Conservation (phyloP, 1,139 yeast genomes). For the Blastobotrys apis region DNA sequence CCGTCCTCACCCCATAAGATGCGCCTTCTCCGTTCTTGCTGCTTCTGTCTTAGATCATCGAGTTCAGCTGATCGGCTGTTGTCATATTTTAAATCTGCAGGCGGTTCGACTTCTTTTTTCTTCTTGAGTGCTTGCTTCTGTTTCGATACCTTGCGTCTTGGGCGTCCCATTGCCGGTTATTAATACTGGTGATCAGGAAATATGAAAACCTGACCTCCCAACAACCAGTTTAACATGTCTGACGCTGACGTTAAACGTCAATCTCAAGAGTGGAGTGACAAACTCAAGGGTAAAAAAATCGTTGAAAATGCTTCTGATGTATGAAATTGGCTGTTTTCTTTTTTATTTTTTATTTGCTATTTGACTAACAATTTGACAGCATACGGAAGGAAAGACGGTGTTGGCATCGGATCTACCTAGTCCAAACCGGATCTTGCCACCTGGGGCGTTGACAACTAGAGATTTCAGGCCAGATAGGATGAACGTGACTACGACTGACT, state of each 20-base stretch:
- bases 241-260: too few species aligned
- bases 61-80: constrained; percentile 8
- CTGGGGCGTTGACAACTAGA: constrained; percentile 24
- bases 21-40: constrained; percentile 19
- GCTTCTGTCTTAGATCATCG: constrained; percentile 17
- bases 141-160: constrained; percentile 17
- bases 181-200: too few species aligned
- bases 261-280: constrained; percentile 11
- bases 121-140: constrained; percentile 16
- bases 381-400: constrained; percentile 10
- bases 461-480: constrained; percentile 26
- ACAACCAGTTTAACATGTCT: too few species aligned
- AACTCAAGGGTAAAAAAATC: constrained; percentile 26
- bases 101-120: constrained; percentile 10
- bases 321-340: neutral
- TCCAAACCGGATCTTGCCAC: constrained; percentile 25
- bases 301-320: constrained; percentile 15
- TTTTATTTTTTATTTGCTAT: neutral
- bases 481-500: constrained; percentile 27
- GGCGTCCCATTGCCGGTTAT: constrained; percentile 17
- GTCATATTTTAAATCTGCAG: constrained; percentile 3
- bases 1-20: constrained; percentile 15
- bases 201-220: too few species aligned
- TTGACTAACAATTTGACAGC: neutral
- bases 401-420: constrained; percentile 22